Evolutionary conservation across 306 rosid genomes (phyloP).

Genomic region (Vachellia collinsii): DNA sequence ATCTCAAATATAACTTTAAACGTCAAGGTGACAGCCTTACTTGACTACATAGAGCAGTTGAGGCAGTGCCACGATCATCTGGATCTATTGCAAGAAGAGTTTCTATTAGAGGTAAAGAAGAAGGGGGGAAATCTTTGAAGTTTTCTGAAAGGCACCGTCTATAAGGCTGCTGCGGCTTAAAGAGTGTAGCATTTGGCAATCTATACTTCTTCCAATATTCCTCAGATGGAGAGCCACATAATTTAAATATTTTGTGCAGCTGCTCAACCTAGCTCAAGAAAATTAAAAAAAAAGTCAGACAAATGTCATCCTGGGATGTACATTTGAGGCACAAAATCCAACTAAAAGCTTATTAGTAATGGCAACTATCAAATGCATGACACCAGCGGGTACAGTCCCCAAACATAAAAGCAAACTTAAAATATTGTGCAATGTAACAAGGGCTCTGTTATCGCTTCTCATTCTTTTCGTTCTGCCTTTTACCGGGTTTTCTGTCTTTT

Average conservation of each 20-base stretch:
- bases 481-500: constrained; percentile 13
- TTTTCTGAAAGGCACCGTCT: constrained; percentile 73
- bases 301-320: constrained; percentile 42
- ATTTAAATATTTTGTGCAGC: constrained; percentile 92
- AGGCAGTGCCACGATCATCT: constrained; percentile 69
- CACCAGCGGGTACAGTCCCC: constrained; percentile 6
- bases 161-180: constrained; percentile 97
- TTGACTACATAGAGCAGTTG: constrained; percentile 71
- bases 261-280: constrained; percentile 80
- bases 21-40: constrained; percentile 59
- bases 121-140: constrained; percentile 80
- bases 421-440: neutral
- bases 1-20: constrained; percentile 36
- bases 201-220: constrained; percentile 94
- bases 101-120: constrained; percentile 74
- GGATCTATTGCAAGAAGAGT: constrained; percentile 87
- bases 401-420: constrained; percentile 18
- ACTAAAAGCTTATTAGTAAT: neutral
- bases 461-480: constrained; percentile 15
- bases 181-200: constrained; percentile 96
- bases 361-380: constrained; percentile 16
- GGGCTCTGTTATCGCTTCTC: constrained; percentile 17
- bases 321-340: constrained; percentile 22
- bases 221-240: constrained; percentile 97
- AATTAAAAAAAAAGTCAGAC: constrained; percentile 41